Percentiles rank a stretch among this genome's conserved stretches.
These are phyloP conservation scores for Flaveria ramosissima DNA, from an alignment of 129 eudicot genomes.

Conservation along the genomic window DNA sequence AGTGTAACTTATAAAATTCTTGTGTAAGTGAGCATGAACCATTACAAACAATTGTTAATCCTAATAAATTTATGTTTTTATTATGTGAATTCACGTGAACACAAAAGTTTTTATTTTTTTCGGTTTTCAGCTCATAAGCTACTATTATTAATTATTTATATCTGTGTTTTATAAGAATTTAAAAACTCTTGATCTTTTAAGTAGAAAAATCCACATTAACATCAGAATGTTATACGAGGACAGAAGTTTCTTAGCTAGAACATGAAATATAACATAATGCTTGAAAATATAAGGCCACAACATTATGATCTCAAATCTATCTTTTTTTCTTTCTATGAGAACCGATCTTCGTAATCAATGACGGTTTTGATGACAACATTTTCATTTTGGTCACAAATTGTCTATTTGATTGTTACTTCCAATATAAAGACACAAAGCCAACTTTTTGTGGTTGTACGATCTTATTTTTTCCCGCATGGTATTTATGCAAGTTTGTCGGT, in stretches of 20 bases:
- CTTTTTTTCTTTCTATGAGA: background rate
- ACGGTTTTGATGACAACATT: constrained; percentile 3
- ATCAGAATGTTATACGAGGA: no score
- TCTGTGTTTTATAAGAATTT: no score
- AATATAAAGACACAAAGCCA: constrained; percentile 7
- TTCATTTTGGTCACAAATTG: background rate
- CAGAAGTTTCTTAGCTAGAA: background rate
- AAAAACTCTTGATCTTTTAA: no score
- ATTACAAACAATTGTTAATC: no score
- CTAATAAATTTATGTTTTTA: no score
- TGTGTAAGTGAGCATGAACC: no score
- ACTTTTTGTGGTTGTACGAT: background rate
- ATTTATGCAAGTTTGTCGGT: background rate
- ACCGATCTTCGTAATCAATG: constrained; percentile 21
- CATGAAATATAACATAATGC: background rate
- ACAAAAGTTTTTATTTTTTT: no score
- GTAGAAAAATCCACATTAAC: no score
- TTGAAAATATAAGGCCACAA: background rate
- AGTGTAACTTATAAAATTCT: no score
- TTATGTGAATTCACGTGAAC: no score
- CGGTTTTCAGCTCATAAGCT: no score
- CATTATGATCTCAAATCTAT: background rate
- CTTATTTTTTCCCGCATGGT: background rate
- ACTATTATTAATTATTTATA: no score
- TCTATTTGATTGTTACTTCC: constrained; percentile 26